These are phyloP conservation scores for Colletotrichum incanum DNA, from an alignment of 2,329 filamentous ascomycete species.

Conservation along the genomic window DNA sequence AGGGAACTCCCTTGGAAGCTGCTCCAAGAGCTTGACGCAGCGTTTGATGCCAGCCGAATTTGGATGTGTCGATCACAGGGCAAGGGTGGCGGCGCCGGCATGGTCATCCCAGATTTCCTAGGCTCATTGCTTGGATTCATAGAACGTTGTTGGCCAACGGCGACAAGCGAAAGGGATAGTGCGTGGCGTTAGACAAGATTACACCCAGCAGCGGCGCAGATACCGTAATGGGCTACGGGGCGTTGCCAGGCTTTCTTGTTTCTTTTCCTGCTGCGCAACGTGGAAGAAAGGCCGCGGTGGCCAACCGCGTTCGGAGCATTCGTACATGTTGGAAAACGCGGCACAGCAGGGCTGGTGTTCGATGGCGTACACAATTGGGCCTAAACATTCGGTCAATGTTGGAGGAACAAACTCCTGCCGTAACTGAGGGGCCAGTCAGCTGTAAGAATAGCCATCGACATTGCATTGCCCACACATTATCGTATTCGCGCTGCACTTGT, in stretches of 20 bases:
- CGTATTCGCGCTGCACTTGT: neutral
- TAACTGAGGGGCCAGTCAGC: neutral
- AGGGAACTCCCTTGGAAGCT: neutral
- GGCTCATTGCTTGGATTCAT: neutral
- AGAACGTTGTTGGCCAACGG: neutral
- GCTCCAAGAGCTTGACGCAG: neutral
- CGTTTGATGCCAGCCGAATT: neutral
- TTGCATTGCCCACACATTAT: neutral
- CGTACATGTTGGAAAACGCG: conserved; percentile 3
- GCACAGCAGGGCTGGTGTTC: neutral
- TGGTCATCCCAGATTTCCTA: neutral
- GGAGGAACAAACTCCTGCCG: too few relatives aligned
- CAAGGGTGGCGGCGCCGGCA: neutral
- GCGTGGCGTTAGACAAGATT: neutral
- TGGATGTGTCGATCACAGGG: neutral
- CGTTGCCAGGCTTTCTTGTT: too few relatives aligned
- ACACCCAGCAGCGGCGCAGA: neutral
- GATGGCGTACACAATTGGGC: neutral
- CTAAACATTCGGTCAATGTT: neutral
- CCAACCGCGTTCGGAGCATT: too few relatives aligned
- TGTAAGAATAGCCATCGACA: neutral
- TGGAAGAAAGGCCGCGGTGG: too few relatives aligned
- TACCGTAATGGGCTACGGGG: conserved; percentile 9
- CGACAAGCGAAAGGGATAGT: neutral
- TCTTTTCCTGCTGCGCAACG: too few relatives aligned